Conservation (phyloP, 177 flowering plant species). For the Vitis hybrid region DNA sequence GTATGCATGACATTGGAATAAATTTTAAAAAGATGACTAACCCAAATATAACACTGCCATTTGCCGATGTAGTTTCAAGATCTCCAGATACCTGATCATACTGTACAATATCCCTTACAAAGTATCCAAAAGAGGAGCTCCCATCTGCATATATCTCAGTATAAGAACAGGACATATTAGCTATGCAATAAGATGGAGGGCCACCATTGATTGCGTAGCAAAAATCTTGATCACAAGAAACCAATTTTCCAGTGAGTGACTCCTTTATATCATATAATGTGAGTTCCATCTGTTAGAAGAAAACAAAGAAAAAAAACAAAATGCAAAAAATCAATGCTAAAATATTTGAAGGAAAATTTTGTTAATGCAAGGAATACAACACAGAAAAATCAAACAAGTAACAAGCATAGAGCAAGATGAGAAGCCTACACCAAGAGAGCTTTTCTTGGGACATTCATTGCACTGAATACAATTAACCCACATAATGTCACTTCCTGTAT, state of each 20-base stretch:
- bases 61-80: constrained; percentile 51
- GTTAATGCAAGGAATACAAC: background rate
- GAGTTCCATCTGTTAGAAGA: constrained; percentile 57
- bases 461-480: constrained; percentile 94
- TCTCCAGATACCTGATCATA: constrained; percentile 66
- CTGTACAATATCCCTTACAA: constrained; percentile 61
- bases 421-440: constrained; percentile 74
- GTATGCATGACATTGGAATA: background rate
- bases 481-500: constrained; percentile 84
- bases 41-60: constrained; percentile 85
- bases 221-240: constrained; percentile 63
- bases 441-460: constrained; percentile 63
- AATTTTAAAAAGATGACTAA: constrained; percentile 22
- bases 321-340: background rate
- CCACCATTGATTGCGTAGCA: constrained; percentile 52
- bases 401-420: constrained; percentile 3
- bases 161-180: constrained; percentile 59
- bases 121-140: constrained; percentile 81
- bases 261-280: constrained; percentile 62
- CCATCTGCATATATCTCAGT: constrained; percentile 86
- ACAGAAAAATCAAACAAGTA: constrained; percentile 8
- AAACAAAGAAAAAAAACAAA: background rate
- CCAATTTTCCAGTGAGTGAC: constrained; percentile 51
- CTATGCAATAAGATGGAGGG: constrained; percentile 42
- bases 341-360: background rate